Conservation (phyloP, 345 rosid genomes). For the Populus deltoides region DNA sequence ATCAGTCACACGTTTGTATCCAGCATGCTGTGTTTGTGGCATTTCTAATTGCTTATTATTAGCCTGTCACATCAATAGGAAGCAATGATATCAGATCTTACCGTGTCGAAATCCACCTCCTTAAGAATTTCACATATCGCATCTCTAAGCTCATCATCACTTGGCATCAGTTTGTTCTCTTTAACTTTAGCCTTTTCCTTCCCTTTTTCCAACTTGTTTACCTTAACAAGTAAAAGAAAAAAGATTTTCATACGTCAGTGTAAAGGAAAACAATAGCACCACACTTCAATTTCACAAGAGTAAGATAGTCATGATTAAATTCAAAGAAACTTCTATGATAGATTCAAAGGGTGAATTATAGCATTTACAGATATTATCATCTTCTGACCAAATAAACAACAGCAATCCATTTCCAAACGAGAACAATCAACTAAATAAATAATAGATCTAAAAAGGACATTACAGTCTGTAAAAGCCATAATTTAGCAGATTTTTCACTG, state of each 20-base stretch:
- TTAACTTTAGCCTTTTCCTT: slow-evolving; percentile 55
- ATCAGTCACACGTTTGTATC: background rate
- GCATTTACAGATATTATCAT: background rate
- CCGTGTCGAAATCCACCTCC: slow-evolving; percentile 84
- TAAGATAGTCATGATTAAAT: background rate
- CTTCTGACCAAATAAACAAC: background rate
- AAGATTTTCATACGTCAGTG: background rate
- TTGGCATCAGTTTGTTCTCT: slow-evolving; percentile 44
- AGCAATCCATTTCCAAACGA: background rate
- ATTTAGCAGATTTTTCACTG: background rate
- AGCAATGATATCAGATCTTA: slow-evolving; percentile 28
- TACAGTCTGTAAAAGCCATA: background rate
- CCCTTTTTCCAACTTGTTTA: slow-evolving; percentile 49
- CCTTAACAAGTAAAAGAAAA: slow-evolving; percentile 25
- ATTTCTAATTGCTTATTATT: background rate
- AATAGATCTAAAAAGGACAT: background rate
- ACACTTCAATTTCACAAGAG: background rate
- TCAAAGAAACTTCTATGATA: background rate
- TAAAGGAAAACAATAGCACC: background rate
- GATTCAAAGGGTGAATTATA: background rate
- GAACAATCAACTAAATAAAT: background rate
- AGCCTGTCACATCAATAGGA: background rate
- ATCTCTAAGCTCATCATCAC: slow-evolving; percentile 58
- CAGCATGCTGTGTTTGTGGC: background rate
- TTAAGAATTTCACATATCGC: slow-evolving; percentile 74